Evolutionary conservation across 2,329 filamentous ascomycete genomes (phyloP).

Genomic region (Hypocreales sp.): DNA sequence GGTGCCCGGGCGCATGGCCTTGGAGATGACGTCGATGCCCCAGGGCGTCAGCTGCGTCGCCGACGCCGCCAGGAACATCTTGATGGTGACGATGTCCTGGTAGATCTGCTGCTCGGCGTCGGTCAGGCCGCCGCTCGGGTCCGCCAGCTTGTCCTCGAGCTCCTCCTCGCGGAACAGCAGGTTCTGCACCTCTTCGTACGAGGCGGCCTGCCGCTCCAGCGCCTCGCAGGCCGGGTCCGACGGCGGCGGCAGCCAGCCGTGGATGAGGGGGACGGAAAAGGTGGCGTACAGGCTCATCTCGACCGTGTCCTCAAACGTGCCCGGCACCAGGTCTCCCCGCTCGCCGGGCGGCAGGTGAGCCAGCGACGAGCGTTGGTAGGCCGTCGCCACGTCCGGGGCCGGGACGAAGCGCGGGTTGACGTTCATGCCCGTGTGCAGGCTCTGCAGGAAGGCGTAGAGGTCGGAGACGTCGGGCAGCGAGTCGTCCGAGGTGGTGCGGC

Average conservation of each 20-base stretch:
- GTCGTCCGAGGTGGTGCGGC: slow-evolving; percentile 45
- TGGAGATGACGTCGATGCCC: slow-evolving; percentile 61
- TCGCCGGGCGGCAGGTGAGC: slow-evolving; percentile 35
- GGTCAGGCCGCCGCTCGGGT: slow-evolving; percentile 34
- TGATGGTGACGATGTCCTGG: slow-evolving; percentile 72
- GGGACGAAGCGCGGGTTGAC: slow-evolving; percentile 84
- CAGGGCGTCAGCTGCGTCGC: slow-evolving; percentile 77
- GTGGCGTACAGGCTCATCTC: slow-evolving; percentile 88
- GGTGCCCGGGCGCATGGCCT: slow-evolving; percentile 56
- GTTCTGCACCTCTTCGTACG: slow-evolving; percentile 86
- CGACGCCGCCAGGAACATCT: slow-evolving; percentile 62
- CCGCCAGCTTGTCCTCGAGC: slow-evolving; percentile 57
- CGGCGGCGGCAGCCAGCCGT: slow-evolving; percentile 75
- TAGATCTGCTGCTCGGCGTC: slow-evolving; percentile 64
- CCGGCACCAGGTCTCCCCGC: slow-evolving; percentile 35
- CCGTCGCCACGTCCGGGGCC: slow-evolving; percentile 26
- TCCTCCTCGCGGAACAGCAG: slow-evolving; percentile 82
- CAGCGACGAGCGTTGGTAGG: slow-evolving; percentile 35
- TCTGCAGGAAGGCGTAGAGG: slow-evolving; percentile 73
- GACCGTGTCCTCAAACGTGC: slow-evolving; percentile 71
- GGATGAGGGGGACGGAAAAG: slow-evolving; percentile 76
- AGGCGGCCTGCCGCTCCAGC: slow-evolving; percentile 58
- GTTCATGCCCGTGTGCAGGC: slow-evolving; percentile 92
- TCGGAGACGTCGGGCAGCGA: slow-evolving; percentile 75
- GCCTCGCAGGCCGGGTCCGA: slow-evolving; percentile 53